Conservation (phyloP, 345 rosid genomes). For the Eucalyptus pauciflora region DNA sequence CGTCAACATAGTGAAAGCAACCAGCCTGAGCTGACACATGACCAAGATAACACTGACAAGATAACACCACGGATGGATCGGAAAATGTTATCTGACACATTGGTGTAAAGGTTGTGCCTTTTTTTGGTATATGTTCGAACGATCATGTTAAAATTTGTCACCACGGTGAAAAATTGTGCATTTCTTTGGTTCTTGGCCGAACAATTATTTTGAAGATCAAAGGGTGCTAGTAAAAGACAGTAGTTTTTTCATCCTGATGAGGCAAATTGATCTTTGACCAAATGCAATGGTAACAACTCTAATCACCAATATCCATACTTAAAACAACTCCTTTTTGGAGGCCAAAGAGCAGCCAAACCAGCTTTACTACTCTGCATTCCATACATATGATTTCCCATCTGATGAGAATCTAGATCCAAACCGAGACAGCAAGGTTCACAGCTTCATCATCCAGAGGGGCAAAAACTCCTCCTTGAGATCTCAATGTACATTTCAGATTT, state of each 20-base stretch:
- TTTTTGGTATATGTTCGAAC: background rate
- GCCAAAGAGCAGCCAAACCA: background rate
- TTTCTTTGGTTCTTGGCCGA: background rate
- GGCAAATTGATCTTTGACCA: background rate
- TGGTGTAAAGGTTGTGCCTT: background rate
- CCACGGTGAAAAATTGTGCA: background rate
- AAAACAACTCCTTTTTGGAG: background rate
- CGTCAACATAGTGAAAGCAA: background rate
- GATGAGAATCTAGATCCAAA: background rate
- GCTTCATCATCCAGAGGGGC: background rate
- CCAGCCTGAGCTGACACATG: background rate
- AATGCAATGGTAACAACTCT: background rate
- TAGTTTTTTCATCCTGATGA: background rate
- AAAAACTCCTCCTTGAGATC: background rate
- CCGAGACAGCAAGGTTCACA: background rate
- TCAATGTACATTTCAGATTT: background rate
- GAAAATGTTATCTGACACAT: background rate
- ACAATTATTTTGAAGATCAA: background rate
- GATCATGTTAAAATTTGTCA: background rate
- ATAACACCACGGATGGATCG: background rate
- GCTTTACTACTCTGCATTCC: background rate
- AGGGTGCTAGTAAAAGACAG: background rate
- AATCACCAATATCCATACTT: background rate
- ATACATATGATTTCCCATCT: background rate
- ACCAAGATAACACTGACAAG: no score